Base-by-base conservation (phyloP, 176 grass and related monocot genomes). In the Eragrostis nindensis region DNA sequence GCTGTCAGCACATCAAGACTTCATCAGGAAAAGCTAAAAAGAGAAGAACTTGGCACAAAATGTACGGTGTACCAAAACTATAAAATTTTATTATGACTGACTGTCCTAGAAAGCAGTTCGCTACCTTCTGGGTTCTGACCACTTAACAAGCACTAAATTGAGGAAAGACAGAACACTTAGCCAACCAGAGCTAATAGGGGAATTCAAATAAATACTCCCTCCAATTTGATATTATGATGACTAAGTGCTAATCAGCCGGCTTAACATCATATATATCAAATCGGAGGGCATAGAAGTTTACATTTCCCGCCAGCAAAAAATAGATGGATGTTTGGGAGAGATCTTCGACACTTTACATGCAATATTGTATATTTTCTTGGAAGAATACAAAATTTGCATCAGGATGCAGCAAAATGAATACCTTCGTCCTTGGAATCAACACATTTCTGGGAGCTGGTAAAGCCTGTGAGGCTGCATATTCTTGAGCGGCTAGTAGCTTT, bases 371-470 rank as follows among this genome's bases (percentile, higher is more conserved):
- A 66, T 15, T 13, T 22, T 74, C 12, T 15, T 18, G 8, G 21
- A 2, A 12, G 32, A 78, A 36, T 30, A 43, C 6, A 21, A 64
- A 39, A 64, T 32, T 63, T 86, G n/a, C 64, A 75, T 32, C 21
- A 42, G 25, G 68, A 65, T 73, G 24, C 13, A 79, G 43, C 5
- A 29, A 63, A 30, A 62, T 44, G 6, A 8, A 10, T 39, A 97
- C 94, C 94, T 97, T 97, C 13, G 94, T 97, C 30, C 91, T 91
- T 81, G 91, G 94, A 90, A 97, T 94, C 11, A 97, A 70, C 73
- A 94, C 87, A 91, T 97, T 97, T 73, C 89, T 91, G 53, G 94
- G 94, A 36, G 81, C 82, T 7, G 84, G 82, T 41, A 97, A 80
- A 26, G 89, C 87, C 71, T 97, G 91, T 76, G 89, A 91, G 25